Evolutionary conservation across 768 basidiomycete species (phyloP), one percentile per base, ranked within the genome.

Genomic region (Pulveroboletus sp.): DNA sequence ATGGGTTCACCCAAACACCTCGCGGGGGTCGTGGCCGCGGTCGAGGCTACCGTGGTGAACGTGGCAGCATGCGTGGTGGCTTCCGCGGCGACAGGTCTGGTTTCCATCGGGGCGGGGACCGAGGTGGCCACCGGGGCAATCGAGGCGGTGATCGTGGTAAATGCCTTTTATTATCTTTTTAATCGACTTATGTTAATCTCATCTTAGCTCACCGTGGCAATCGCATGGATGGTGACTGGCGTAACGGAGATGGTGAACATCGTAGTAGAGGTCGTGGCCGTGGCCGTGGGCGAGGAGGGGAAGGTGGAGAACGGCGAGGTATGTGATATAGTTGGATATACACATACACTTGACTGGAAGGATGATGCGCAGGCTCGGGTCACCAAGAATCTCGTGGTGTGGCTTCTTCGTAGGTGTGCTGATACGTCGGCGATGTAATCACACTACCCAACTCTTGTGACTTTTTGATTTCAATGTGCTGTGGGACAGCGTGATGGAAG

Each of bases 1-100:
- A 84, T 32, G 86, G 85, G 5, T 89, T 87, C 61, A 77, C 66
- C 2, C 72, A 72, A 45, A 61, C 75, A 14, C 23, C 39, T 5
- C 66, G 80, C 8, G 74, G 75, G 41, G 75, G 76, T 35, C 75
- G 79, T 43, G 77, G 79, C 37, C 72, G 75, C 34, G 70, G 72
- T 43, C 74, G 76, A 50, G 70, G 69, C 24, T 55, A 60, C 49
- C 69, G 73, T 39, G 72, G 74, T 41, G 73, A 70, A 48, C 72
- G 74, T 43, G 76, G 76, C 41, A 59, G 63, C 20, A 57, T 50
- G 45, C 69, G 73, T 13, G 74, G 72, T 53, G 72, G 73, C 24
- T 72, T 64, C 62, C 73, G 75, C 43, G 75, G 75, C 33, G 67
- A 67, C 24, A 51, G 67, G 20, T 20, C 55, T 24, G 51, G 61